Conservation (phyloP, 176 grass and related monocot genomes). For the Alloteropsis semialata region DNA sequence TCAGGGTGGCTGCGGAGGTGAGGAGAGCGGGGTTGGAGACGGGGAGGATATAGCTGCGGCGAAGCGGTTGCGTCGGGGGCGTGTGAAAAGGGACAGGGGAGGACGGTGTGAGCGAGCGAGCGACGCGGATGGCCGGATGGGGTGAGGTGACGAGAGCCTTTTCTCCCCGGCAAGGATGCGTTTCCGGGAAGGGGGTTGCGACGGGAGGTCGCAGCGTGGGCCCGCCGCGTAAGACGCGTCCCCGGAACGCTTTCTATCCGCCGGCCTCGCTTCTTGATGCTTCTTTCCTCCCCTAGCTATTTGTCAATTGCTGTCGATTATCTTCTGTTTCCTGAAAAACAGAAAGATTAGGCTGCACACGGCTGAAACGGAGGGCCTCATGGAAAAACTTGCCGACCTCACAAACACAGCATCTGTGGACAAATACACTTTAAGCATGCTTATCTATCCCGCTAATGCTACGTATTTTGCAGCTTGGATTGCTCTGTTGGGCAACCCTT, state of each 20-base stretch:
- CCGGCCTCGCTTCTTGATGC: neutral
- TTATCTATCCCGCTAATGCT: neutral
- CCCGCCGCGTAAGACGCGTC: conserved; percentile 26
- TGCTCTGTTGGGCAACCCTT: neutral
- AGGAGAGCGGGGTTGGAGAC: neutral
- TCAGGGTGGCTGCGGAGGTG: neutral
- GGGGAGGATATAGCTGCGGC: conserved; percentile 17
- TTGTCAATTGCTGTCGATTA: neutral
- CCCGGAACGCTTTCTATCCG: neutral
- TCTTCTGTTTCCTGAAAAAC: neutral
- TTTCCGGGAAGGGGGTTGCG: conserved; percentile 30
- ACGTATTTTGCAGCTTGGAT: neutral
- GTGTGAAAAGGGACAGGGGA: neutral
- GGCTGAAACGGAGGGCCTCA: neutral
- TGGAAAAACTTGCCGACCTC: neutral
- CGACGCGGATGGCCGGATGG: neutral
- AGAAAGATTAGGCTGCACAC: neutral
- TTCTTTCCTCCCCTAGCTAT: neutral
- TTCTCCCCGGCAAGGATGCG: conserved; percentile 30
- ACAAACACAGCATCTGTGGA: neutral
- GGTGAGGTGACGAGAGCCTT: conserved; percentile 4
- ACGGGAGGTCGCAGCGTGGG: conserved; percentile 18
- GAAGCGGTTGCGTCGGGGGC: conserved; percentile 8
- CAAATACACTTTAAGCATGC: neutral
- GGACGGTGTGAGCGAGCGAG: conserved; percentile 11